Percentiles rank a stretch among this genome's conserved stretches.
Evolutionary conservation across 345 rosid species (phyloP).

Genomic region (Reutealis trisperma): DNA sequence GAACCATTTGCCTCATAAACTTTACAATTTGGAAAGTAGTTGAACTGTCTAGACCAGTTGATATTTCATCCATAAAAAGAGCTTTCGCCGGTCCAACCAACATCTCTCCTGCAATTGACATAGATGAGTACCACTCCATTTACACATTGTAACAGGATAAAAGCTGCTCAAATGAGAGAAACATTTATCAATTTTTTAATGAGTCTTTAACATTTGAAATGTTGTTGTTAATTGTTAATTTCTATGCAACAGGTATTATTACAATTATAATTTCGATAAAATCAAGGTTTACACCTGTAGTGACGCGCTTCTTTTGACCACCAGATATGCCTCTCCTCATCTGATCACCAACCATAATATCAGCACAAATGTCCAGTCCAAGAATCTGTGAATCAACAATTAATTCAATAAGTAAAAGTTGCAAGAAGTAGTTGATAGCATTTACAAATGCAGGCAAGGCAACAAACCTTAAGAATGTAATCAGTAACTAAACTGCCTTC

Average conservation of each 20-base stretch:
- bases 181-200: not conserved
- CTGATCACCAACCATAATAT: constrained; percentile 60
- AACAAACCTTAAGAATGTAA: constrained; percentile 59
- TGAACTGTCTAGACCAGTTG: constrained; percentile 66
- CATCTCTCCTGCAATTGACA: constrained; percentile 57
- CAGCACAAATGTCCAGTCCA: constrained; percentile 58
- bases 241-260: too few relatives aligned
- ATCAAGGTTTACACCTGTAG: constrained; percentile 38
- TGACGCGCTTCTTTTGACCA: constrained; percentile 63
- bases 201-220: not conserved
- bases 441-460: not conserved
- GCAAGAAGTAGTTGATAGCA: not conserved
- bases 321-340: constrained; percentile 71
- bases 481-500: constrained; percentile 50
- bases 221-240: too few relatives aligned
- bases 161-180: too few relatives aligned
- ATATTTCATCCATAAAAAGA: constrained; percentile 66
- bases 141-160: not conserved
- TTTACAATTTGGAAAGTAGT: constrained; percentile 58
- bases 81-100: constrained; percentile 67
- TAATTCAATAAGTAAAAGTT: not conserved
- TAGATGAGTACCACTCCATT: too few relatives aligned
- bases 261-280: too few relatives aligned
- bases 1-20: constrained; percentile 64
- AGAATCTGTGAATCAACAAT: constrained; percentile 38